Base-by-base conservation (phyloP, 371 early-diverging fungal genomes). In the Paraphysoderma sedebokerense region DNA sequence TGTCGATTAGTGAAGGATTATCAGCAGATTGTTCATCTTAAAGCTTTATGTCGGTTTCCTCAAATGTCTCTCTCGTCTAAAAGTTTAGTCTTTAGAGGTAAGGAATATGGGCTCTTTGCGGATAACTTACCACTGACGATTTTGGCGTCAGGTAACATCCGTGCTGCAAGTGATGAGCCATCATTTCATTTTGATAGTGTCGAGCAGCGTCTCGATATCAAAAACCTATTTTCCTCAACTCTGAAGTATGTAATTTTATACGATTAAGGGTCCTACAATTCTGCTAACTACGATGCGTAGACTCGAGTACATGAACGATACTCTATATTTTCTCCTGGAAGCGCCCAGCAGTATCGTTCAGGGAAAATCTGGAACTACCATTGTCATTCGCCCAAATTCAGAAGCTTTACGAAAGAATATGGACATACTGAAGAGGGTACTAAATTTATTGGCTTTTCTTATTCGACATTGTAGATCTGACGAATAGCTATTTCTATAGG, bases 1-100 rank as follows among this genome's bases (percentile, higher is more conserved):
- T 82, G 81, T 48, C 66, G 80, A 5, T 60, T 79, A n/a, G 77
- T 82, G 12, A 79, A 79, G 55, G 82, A 82, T 57, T 82, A 74
- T 50, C 80, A 77, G 53, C 74, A 76, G 35, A 67, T 65, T 11
- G 67, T 82, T 15, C 33, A 52, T 9, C 52, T 81, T 17, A 63
- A 57, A 23, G 79, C 78, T n/a, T 58, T 68, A 26, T 76, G 77
- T 44, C 56, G 66, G 19, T 51, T 63, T 19, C 81, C 80, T 13
- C 62, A 65, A 50, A 56, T 72, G 32, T 36, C 38, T 17, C 34
- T 70, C 0, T 58, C 63, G 0, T 5, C 26, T 2, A 32, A 49
- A 5, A 56, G 53, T 28, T 52, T 56, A 27, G 12, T 40, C 6
- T 9, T 27, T 31, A 11, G 19, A 17, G 47, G 3, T 46, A 9